Evolutionary conservation across 495 filamentous ascomycete species (phyloP).

Genomic region (Aspergillus hancockii): DNA sequence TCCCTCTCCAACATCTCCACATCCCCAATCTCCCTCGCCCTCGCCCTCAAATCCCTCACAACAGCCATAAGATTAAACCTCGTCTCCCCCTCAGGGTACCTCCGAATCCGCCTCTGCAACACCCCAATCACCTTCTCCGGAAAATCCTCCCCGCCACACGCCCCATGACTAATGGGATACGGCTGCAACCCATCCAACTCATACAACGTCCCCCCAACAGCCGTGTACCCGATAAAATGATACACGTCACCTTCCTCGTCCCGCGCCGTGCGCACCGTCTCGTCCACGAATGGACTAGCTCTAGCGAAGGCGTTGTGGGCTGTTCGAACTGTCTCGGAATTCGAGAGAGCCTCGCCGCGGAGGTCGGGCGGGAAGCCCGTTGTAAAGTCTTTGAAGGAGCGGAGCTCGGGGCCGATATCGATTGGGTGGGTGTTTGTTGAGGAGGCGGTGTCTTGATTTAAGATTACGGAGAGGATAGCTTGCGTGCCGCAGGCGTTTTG

Average conservation of each 20-base stretch:
- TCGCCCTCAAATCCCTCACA: conserved; percentile 73
- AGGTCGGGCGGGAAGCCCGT: conserved; percentile 80
- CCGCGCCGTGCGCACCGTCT: conserved; percentile 64
- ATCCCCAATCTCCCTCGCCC: conserved; percentile 83
- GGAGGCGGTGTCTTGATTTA: conserved; percentile 68
- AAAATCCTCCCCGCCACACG: conserved; percentile 68
- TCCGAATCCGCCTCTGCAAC: conserved; percentile 75
- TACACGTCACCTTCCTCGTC: conserved; percentile 75
- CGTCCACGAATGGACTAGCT: conserved; percentile 87
- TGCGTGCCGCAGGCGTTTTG: conserved; percentile 99
- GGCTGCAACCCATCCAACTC: conserved; percentile 95
- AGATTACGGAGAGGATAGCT: conserved; percentile 85
- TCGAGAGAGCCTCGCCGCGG: conserved; percentile 65
- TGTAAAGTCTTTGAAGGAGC: conserved; percentile 89
- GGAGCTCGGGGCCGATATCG: conserved; percentile 62
- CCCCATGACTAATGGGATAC: conserved; percentile 84
- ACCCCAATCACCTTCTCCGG: conserved; percentile 84
- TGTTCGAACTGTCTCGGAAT: conserved; percentile 80
- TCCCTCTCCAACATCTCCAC: conserved; percentile 73
- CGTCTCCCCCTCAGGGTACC: conserved; percentile 87
- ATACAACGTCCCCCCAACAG: conserved; percentile 76
- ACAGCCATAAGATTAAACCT: conserved; percentile 95
- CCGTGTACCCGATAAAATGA: conserved; percentile 96
- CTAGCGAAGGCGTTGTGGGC: conserved; percentile 93
- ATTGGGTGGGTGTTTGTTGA: conserved; percentile 32